A percentile compares a stretch with the other conserved stretches of the same genome.
Conservation (phyloP, 2,329 filamentous ascomycete genomes). For the Colletotrichum sp. region DNA sequence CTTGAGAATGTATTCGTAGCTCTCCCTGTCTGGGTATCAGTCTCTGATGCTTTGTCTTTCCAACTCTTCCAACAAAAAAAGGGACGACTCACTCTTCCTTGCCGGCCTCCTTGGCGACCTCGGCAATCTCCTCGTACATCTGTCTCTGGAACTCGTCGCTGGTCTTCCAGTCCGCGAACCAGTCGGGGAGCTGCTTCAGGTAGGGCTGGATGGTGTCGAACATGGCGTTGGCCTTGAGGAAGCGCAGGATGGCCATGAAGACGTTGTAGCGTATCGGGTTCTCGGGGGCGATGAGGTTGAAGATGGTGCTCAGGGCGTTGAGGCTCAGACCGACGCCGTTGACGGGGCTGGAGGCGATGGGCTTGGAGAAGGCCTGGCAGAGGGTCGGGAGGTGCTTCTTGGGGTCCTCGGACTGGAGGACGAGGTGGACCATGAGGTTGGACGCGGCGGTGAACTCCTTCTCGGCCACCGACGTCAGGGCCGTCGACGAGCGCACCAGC, state of each 20-base stretch:
- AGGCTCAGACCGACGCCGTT: conserved; percentile 88
- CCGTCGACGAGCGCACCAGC: conserved; percentile 79
- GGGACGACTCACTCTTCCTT: conserved; percentile 72
- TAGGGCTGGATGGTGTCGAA: conserved; percentile 87
- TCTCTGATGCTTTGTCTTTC: background rate
- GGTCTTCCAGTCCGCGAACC: conserved; percentile 84
- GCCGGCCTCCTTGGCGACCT: conserved; percentile 78
- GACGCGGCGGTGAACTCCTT: conserved; percentile 97
- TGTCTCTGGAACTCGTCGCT: conserved; percentile 84
- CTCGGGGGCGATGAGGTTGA: conserved; percentile 85
- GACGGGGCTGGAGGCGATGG: conserved; percentile 82
- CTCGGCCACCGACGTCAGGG: conserved; percentile 86
- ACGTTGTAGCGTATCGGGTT: conserved; percentile 89
- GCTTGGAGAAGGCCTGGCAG: conserved; percentile 88
- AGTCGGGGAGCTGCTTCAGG: conserved; percentile 80
- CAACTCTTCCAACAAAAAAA: background rate
- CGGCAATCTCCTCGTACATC: conserved; percentile 82
- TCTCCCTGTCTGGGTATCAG: conserved; percentile 44
- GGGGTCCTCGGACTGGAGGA: conserved; percentile 83
- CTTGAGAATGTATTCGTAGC: conserved; percentile 72
- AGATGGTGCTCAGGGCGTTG: conserved; percentile 90
- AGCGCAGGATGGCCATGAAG: conserved; percentile 84
- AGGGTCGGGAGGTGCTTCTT: conserved; percentile 87
- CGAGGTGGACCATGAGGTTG: conserved; percentile 94
- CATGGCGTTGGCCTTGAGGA: conserved; percentile 76